These are phyloP conservation scores for Penicillium sp. DNA, from an alignment of 2,329 filamentous ascomycete species.

Conservation along the genomic window DNA sequence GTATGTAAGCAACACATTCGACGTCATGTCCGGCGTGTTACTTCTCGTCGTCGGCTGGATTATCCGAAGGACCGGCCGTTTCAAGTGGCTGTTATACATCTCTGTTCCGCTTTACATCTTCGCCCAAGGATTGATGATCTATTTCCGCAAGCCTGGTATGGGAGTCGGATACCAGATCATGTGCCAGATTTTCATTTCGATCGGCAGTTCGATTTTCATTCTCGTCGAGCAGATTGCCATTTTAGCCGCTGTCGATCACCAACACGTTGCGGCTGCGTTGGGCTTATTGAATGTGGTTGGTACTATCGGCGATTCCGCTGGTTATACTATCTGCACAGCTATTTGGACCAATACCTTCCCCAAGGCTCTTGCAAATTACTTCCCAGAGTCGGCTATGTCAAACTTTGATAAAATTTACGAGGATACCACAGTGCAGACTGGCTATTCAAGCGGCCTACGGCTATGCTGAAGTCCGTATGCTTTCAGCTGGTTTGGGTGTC, in stretches of 20 bases:
- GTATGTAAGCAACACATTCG: conserved; percentile 49
- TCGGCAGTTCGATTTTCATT: conserved; percentile 52
- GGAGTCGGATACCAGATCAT: conserved; percentile 55
- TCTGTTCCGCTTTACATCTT: conserved; percentile 54
- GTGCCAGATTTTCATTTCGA: conserved; percentile 58
- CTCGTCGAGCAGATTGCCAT: conserved; percentile 55
- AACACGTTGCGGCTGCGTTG: conserved; percentile 55
- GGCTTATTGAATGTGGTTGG: conserved; percentile 56
- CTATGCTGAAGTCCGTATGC: conserved; percentile 50
- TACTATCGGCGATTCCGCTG: conserved; percentile 54
- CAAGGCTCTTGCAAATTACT: conserved; percentile 43
- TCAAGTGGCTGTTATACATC: conserved; percentile 53
- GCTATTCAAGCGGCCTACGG: conserved; percentile 61
- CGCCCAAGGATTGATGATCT: conserved; percentile 54
- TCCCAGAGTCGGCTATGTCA: conserved; percentile 37
- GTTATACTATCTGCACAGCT: conserved; percentile 54
- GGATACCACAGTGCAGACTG: conserved; percentile 46
- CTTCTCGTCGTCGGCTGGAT: conserved; percentile 53
- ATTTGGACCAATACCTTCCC: conserved; percentile 61
- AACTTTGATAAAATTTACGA: conserved; percentile 46
- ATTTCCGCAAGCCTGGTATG: conserved; percentile 49
- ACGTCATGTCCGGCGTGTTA: conserved; percentile 55
- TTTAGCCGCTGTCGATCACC: conserved; percentile 53
- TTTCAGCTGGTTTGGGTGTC: conserved; percentile 49
- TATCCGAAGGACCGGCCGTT: conserved; percentile 50